Base-by-base conservation (phyloP, 371 early-diverging fungal species). In the Nematocida ausubeli region DNA sequence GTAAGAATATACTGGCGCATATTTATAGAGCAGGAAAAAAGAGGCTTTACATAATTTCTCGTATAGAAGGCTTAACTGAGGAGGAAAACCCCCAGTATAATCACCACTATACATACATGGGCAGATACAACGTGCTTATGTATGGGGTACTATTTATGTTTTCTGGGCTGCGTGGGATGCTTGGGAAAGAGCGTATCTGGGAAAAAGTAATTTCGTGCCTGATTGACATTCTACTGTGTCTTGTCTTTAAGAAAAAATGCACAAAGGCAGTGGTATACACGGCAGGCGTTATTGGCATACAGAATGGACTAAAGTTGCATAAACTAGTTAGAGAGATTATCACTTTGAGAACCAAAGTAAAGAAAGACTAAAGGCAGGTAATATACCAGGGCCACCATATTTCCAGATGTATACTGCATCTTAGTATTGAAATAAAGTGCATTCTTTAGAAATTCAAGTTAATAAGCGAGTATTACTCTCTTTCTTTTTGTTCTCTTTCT, bases 291-390 rank as follows among this genome's bases (percentile, higher is more conserved):
- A 30, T 51, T 37, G 69, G 69, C 19, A 50, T 69, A 19, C 51
- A 37, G 14, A 19, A 69, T 22, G 69, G 69, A 7, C 51, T 69
- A 54, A 30, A 69, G 9, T 28, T 69, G n/a, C 49, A 69, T 28
- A 37, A 14, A 39, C n/a, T 51, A 34, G 55, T 37, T 14, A 0
- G 12, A 6, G 44, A 42, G 19, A 24, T 49, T 44, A 28, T 28
- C 6, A 28, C 12, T 6, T 6, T 6, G 6, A 54, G 55, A 54
- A 24, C 6, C 6, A 44, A 44, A 44, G 47, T 9, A 44, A 44
- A 44, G 47, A 44, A 19, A 44, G 6, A 6, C 6, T 54, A 54
- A 54, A 54, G n/a, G n/a, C n/a, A n/a, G n/a, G n/a, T n/a, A n/a
- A n/a, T n/a, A n/a, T n/a, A n/a, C n/a, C n/a, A n/a, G n/a, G n/a